These are phyloP conservation scores for Pseudocercospora eumusae DNA, from an alignment of 2,329 filamentous ascomycete genomes.

Conservation along the genomic window DNA sequence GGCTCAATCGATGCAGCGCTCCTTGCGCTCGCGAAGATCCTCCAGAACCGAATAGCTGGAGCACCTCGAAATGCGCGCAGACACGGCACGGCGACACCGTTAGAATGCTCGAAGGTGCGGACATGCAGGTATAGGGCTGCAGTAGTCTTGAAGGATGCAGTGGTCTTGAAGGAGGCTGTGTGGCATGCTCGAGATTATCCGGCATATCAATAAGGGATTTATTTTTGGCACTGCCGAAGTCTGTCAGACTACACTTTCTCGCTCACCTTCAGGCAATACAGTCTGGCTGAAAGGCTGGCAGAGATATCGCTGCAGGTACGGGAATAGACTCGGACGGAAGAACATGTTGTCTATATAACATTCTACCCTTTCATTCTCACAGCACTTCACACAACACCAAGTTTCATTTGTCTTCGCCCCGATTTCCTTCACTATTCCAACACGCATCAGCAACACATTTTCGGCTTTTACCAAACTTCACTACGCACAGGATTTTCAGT, in stretches of 20 bases:
- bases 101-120: background rate
- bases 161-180: too few species aligned
- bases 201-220: too few species aligned
- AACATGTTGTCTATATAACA: slow-evolving; percentile 24
- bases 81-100: slow-evolving; percentile 7
- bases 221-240: slow-evolving; percentile 3
- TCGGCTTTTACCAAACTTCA: background rate
- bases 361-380: slow-evolving; percentile 12
- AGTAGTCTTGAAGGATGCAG: too few species aligned
- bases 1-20: slow-evolving; percentile 1
- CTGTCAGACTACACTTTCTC: slow-evolving; percentile 9
- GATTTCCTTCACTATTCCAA: slow-evolving; percentile 21
- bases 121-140: slow-evolving; percentile 21
- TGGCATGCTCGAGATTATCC: slow-evolving; percentile 1
- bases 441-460: slow-evolving; percentile 1
- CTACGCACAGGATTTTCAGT: slow-evolving; percentile 17
- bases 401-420: slow-evolving; percentile 14
- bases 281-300: slow-evolving; percentile 21
- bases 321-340: slow-evolving; percentile 18
- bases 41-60: background rate
- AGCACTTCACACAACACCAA: slow-evolving; percentile 16
- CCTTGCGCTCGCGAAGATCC: background rate
- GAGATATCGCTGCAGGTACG: slow-evolving; percentile 25
- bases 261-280: slow-evolving; percentile 17
- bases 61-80: background rate